A percentile compares a stretch with the other conserved stretches of the same genome.
Evolutionary conservation across 1,284 basidiomycete genomes (phyloP).

Genomic region (Melampsora americana): DNA sequence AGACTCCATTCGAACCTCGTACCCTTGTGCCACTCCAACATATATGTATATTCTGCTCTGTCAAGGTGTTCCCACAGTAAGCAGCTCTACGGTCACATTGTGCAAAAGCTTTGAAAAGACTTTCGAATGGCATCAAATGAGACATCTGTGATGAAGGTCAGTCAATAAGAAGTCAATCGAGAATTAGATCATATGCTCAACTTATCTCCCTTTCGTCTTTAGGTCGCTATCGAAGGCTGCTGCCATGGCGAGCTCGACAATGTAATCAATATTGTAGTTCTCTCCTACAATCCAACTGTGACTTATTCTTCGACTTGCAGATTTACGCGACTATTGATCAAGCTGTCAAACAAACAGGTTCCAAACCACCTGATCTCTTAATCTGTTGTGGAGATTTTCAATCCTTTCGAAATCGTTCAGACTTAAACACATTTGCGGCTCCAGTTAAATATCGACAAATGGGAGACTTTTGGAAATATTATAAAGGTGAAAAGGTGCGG

Average conservation of each 20-base stretch:
- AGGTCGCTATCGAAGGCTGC: conserved; percentile 92
- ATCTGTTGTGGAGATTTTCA: conserved; percentile 84
- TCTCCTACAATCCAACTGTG: not conserved
- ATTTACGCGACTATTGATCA: conserved; percentile 75
- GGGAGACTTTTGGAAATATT: conserved; percentile 80
- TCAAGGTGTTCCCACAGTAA: too few relatives aligned
- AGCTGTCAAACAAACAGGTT: conserved; percentile 64
- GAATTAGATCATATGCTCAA: not conserved
- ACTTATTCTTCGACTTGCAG: conserved; percentile 18
- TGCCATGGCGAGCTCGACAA: conserved; percentile 67
- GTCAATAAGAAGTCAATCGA: not conserved
- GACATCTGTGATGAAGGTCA: not conserved
- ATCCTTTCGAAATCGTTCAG: conserved; percentile 78
- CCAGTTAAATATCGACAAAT: conserved; percentile 82
- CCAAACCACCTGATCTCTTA: conserved; percentile 76
- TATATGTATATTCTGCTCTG: too few relatives aligned
- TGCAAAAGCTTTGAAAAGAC: not conserved
- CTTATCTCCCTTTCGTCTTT: conserved; percentile 7
- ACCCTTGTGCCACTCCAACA: too few relatives aligned
- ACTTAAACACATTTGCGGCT: conserved; percentile 84
- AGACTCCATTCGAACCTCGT: too few relatives aligned
- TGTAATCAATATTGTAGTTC: conserved; percentile 17
- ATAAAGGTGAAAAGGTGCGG: conserved; percentile 67
- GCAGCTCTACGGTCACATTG: not conserved
- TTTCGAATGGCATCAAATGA: not conserved